Base-by-base conservation (phyloP, 164 flowering plant genomes). In the Chloranthus sessilifolius region DNA sequence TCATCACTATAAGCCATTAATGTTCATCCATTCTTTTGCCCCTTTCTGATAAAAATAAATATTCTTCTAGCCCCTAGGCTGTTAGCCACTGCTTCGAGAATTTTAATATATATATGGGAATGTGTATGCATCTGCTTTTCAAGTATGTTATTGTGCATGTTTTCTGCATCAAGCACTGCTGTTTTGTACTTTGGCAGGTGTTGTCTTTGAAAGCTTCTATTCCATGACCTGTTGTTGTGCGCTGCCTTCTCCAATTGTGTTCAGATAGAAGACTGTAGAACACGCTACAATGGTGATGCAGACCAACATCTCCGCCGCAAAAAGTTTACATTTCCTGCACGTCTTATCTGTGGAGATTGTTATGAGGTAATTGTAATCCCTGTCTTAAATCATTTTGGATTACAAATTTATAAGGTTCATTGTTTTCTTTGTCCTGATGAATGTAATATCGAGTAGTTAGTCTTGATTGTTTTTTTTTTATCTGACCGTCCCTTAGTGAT, bases 201-300 rank as follows among this genome's bases (percentile, higher is more conserved):
- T 21, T 44, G n/a, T 43, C 15, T 11, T 44, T 24, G 48, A 9
- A 20, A 10, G 48, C 8, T 14, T 44, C 31, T 24, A 14, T 5
- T 11, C 17, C n/a, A n/a, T n/a, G n/a, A 44, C 6, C 25, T 15
- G 4, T n/a, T 44, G 15, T 28, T 6, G 17, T 47, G 17, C 24
- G 12, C 30, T 19, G 9, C 22, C 35, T 10, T 47, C 14, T 42
- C 30, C 48, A 38, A 47, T 16, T 46, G 34, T 63, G 14, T 34
- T 27, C 73, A 87, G 99, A 83, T 89, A 56, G 97, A 94, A 70
- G 99, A 94, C 37, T 87, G 96, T 43, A 80, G 97, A 21, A 83
- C 88, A 20, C 95, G 99, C 24, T 94, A 94, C 54, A 94, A 89
- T 67, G 92, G 97, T 56, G 96, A 87, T 58, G 95, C 95, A 20